phyloP scores from a whole-genome alignment of 192 early-diverging fungal species.

The Coemansia sp. region DNA sequence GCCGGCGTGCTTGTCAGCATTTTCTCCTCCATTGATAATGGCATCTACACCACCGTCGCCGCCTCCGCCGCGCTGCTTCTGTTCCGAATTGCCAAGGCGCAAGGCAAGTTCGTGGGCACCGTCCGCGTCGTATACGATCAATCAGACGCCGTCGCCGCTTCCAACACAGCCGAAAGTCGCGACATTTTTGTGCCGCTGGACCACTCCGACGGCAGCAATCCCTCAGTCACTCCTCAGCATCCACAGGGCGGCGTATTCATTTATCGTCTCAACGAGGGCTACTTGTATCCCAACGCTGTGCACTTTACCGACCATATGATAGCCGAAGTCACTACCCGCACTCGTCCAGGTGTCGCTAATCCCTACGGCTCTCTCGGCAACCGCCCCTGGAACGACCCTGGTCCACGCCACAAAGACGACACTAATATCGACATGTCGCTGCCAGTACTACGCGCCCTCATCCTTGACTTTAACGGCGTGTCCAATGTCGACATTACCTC shows the following conservation, averaged over 20 bases:
- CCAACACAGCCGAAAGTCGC: conserved; percentile 23
- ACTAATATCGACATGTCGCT: conserved; percentile 43
- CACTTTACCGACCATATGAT: conserved; percentile 60
- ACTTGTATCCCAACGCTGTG: conserved; percentile 56
- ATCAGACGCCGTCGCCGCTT: background rate
- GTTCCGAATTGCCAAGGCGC: conserved; percentile 69
- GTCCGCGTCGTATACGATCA: conserved; percentile 41
- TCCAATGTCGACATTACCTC: conserved; percentile 82
- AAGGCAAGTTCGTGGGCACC: conserved; percentile 50
- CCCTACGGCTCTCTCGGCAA: conserved; percentile 54
- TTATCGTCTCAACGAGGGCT: conserved; percentile 55
- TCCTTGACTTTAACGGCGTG: conserved; percentile 84
- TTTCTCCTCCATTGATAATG: conserved; percentile 69
- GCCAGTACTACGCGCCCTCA: conserved; percentile 68
- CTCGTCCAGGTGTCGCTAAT: conserved; percentile 52
- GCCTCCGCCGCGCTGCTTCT: conserved; percentile 76
- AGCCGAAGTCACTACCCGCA: conserved; percentile 53
- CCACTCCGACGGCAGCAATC: conserved; percentile 42
- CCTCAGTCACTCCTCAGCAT: conserved; percentile 27
- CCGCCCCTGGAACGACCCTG: conserved; percentile 65
- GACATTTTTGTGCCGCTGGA: conserved; percentile 76
- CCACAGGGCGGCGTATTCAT: conserved; percentile 49
- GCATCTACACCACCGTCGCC: conserved; percentile 79
- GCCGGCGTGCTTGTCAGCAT: conserved; percentile 59
- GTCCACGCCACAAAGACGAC: conserved; percentile 50